Base-by-base conservation (phyloP, 169 alveolate species). In the Plasmodium ovale region DNA sequence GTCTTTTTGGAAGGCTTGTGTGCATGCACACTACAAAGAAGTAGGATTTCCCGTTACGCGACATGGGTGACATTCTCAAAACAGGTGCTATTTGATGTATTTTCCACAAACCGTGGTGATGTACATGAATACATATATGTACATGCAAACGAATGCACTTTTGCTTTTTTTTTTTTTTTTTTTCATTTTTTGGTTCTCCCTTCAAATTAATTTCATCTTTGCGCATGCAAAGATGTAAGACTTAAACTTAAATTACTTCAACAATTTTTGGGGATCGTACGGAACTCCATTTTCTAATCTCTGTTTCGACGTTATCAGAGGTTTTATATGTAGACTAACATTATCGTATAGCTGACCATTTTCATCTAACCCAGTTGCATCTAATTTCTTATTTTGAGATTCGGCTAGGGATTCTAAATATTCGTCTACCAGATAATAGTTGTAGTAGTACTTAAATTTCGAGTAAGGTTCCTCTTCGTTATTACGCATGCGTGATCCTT, bases 351-450 rank as follows among this genome's bases (percentile, higher is more conserved):
- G 59, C 37, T 82, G 85, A 12, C 90, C 90, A 3, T 82, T 23
- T 71, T 82, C 90, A 58, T 82, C 84, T 39, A 82, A 59, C 19
- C 90, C 90, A 2, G 85, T 82, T 69, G 90, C 72, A 3, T 82
- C 90, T 23, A 82, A 44, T 16, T 53, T 53, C 49, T 82, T 82
- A 59, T 82, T 82, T 82, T 67, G 90, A 19, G 90, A 65, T 71
- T 35, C 65, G 0, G 74, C 72, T 25, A 82, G 33, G 14, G 85
- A 65, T 14, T 82, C 90, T 33, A 82, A 67, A 56, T 82, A 82
- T 25, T 82, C 90, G 44, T 82, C 90, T 67, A 82, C 90, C 59
- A 82, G 67, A 65, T 82, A 82, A 58, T 82, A 82, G 60, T 82
- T 82, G 59, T 82, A 82, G 59, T 82, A 68, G 47, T 65, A 82